A percentile compares a stretch with the other conserved stretches of the same genome.
Conservation (phyloP, 305 asterid species). For the Solanum hybrid region DNA sequence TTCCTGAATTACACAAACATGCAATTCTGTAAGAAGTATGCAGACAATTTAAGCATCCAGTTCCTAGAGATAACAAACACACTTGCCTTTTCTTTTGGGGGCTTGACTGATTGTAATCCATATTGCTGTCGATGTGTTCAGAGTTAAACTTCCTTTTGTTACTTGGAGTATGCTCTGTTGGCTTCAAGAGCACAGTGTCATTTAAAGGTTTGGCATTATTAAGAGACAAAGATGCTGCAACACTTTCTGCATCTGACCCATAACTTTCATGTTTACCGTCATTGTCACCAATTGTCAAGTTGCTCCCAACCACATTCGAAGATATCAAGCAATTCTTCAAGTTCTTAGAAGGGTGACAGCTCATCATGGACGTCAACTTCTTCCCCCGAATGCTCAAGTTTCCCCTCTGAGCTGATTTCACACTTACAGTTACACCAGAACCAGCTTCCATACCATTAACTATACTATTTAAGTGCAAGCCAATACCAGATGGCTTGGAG, state of each 20-base stretch:
- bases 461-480: conserved; percentile 74
- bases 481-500: conserved; percentile 59
- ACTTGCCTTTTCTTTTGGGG: conserved; percentile 57
- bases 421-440: conserved; percentile 29
- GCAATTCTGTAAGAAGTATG: conserved; percentile 2
- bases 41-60: background rate
- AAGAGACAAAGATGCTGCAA: conserved; percentile 22
- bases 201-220: conserved; percentile 18
- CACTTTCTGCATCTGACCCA: conserved; percentile 22
- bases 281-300: conserved; percentile 23
- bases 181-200: conserved; percentile 23
- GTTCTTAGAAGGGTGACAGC: conserved; percentile 19
- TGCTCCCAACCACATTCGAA: conserved; percentile 23
- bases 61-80: conserved; percentile 3
- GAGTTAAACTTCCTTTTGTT: conserved; percentile 16
- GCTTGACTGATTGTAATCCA: conserved; percentile 30
- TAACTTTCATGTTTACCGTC: conserved; percentile 21
- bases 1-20: conserved; percentile 36
- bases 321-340: conserved; percentile 20
- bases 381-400: conserved; percentile 33
- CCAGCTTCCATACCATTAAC: conserved; percentile 38
- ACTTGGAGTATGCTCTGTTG: conserved; percentile 21
- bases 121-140: conserved; percentile 22
- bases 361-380: conserved; percentile 23
- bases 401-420: conserved; percentile 42